Evolutionary conservation across 2,329 filamentous ascomycete species (phyloP), one percentile per base, ranked within the genome.

Genomic region (Botrytis hyacinthi): DNA sequence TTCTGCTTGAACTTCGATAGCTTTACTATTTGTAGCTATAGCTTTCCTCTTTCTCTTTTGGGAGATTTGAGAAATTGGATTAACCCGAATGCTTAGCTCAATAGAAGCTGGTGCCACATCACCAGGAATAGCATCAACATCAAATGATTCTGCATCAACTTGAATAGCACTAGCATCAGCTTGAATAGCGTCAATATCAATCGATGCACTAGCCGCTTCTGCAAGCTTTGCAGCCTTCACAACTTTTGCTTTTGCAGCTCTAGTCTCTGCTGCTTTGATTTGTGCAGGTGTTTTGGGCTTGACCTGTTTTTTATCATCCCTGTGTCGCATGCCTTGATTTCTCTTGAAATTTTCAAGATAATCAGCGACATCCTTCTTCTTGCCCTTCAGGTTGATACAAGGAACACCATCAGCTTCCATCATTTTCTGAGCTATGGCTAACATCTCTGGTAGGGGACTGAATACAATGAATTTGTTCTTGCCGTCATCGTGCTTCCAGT

Each of bases 341-440:
- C 16, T 37, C 65, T 67, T 67, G 46, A 67, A 67, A 6, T 67
- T 67, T 26, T 67, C 65, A 29, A 67, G 65, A 40, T 40, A 12
- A 9, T 37, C 46, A 67, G 65, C 46, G 26, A 54, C 35, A 2
- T 54, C 26, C 20, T 26, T 29, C 26, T 54, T 67, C 16, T 22
- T 67, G 4, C 65, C 46, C 9, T 29, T 54, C 7, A 67, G 46
- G 26, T 54, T 67, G 32, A 40, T 4, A 18, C 65, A 67, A 29
- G 65, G 46, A 22, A 67, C 29, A 20, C 65, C 65, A 18, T 67
- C 65, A n/a, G 65, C 65, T n/a, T 35, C 14, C 26, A 67, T n/a
- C 8, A 67, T 29, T 29, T 37, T 5, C n/a, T 67, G 22, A 6
- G 65, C 65, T 10, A 40, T 18, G 14, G 4, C 8, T 26, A 67